Conservation (phyloP, 192 early-diverging fungal genomes). For the Phlyctochytrium planicorne region DNA sequence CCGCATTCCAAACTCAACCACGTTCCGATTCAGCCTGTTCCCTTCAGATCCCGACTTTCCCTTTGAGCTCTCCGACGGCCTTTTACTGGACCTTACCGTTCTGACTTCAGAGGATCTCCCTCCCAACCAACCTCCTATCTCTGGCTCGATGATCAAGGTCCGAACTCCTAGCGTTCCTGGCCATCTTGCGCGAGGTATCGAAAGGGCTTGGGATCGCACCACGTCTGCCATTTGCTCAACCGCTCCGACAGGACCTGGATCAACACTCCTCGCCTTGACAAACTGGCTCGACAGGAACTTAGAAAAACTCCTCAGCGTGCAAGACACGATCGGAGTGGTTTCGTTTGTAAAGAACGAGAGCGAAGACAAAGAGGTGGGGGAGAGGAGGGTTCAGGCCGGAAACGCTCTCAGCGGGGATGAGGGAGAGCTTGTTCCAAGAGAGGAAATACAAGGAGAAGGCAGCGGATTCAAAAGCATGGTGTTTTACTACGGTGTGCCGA, state of each 20-base stretch:
- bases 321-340: constrained; percentile 16
- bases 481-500: constrained; percentile 30
- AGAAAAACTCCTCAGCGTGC: constrained; percentile 39
- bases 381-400: constrained; percentile 20
- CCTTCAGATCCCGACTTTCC: constrained; percentile 27
- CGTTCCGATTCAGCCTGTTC: constrained; percentile 5
- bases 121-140: not conserved
- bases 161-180: constrained; percentile 15
- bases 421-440: not conserved
- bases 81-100: constrained; percentile 8
- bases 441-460: constrained; percentile 1
- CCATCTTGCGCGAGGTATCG: constrained; percentile 11
- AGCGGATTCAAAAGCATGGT: constrained; percentile 13
- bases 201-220: constrained; percentile 13
- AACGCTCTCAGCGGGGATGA: not conserved
- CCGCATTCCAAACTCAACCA: not conserved
- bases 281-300: constrained; percentile 64
- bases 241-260: constrained; percentile 2
- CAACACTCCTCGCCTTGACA: constrained; percentile 37
- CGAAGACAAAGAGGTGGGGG: no score
- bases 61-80: constrained; percentile 23
- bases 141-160: constrained; percentile 18
- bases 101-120: constrained; percentile 7
- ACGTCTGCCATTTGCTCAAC: not conserved
- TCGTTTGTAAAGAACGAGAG: constrained; percentile 32